Evolutionary conservation across 441 rosid genomes (phyloP), one percentile per base, ranked within the genome.

Genomic region (Cnidoscolus chayamansa): DNA sequence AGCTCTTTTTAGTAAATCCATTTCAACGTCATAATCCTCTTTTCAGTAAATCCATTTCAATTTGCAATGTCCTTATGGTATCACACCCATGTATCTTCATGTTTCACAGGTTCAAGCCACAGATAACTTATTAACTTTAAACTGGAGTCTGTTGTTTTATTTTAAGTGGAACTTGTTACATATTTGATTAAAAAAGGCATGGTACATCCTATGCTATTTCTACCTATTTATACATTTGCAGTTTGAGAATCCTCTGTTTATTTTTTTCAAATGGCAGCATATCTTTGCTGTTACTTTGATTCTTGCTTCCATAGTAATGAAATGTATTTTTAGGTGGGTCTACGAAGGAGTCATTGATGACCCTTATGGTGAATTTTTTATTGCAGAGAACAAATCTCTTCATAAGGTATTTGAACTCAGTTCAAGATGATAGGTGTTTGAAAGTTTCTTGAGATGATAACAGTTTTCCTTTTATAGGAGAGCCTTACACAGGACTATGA

Each of bases 271-370:
- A 20, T 45, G 10, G 47, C 55, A 10, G 13, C 56, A 25, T 55
- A 43, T 56, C 54, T 49, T 51, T 57, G 2, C 35, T 12, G 30
- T 50, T 45, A 17, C 51, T 20, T 63, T 49, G 12, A 43, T 35
- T 67, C n/a, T 56, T 10, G 57, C 31, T 74, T 73, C 66, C 80
- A 47, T 68, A 69, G 70, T 74, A 76, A 73, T 71, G 53, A 64
- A 66, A 71, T 60, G 63, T 79, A 54, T 74, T 74, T 63, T 65
- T 63, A 95, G 99, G 92, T 95, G 98, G 99, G 93, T 95, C 74
- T 95, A 95, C 83, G 98, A 93, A 88, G 99, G 99, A 77, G 90
- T 87, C 70, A 90, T 95, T 55, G 93, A 95, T 74, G 98, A 95
- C 81, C 98, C 99, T 63, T 95, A 95, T 76, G 95, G 98, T 68